Evolutionary conservation across 257 asterid genomes (phyloP).

Genomic region (Solanum sejunctum): DNA sequence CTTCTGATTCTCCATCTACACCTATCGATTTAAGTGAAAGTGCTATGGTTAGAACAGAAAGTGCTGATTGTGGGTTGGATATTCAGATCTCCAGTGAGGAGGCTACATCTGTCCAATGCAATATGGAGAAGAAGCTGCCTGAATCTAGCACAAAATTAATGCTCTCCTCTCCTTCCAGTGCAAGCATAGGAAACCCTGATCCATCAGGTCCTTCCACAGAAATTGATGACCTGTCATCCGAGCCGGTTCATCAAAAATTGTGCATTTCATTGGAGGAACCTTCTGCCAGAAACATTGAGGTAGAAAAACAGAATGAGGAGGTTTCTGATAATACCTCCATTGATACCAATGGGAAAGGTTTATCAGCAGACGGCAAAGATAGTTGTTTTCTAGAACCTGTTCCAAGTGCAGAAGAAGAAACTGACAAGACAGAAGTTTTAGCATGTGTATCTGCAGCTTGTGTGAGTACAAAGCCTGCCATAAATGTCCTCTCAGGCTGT

Average conservation of each 20-base stretch:
- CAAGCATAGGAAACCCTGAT: not conserved
- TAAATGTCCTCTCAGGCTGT: not conserved
- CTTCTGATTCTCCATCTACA: conserved; percentile 1
- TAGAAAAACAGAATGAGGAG: not conserved
- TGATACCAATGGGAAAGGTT: not conserved
- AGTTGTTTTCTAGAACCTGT: not conserved
- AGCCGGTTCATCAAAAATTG: not conserved
- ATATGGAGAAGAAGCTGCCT: not conserved
- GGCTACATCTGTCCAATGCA: not conserved
- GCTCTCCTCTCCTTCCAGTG: not conserved
- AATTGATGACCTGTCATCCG: not conserved
- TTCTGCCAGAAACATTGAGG: not conserved
- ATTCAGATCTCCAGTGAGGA: not conserved
- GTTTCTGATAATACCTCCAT: not conserved
- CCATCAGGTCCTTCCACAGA: not conserved
- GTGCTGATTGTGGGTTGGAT: not conserved
- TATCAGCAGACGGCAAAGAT: not conserved
- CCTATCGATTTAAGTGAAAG: not conserved
- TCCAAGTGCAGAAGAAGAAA: not conserved
- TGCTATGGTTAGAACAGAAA: not conserved
- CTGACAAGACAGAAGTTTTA: not conserved
- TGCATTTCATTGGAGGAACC: not conserved
- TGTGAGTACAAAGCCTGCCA: not conserved
- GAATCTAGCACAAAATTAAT: not conserved
- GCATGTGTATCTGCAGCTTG: not conserved